Base-by-base conservation (phyloP, 371 early-diverging fungal species). In the Rhizopus microsporus region DNA sequence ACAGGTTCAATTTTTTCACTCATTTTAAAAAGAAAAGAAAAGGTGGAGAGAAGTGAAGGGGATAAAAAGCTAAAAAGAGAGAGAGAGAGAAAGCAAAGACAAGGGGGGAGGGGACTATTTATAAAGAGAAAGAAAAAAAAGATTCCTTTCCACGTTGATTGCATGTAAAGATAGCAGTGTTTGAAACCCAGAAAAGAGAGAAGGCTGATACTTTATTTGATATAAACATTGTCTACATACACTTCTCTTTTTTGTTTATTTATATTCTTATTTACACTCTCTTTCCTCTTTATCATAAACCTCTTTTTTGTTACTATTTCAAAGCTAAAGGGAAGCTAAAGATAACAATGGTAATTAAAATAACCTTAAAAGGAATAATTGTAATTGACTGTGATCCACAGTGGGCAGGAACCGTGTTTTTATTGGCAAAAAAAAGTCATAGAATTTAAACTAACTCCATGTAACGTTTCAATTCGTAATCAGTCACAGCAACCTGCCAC, bases 401-500 rank as follows among this genome's bases (percentile, higher is more conserved):
- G 23, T 23, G 23, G 23, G 23, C 23, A 23, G 23, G 23, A 23
- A 23, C 23, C 23, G 23, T 23, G 23, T 23, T 23, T 23, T 23
- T 23, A 23, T 23, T 23, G 23, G 23, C 23, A 23, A 23, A 23
- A 37, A 9, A 9, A 37, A 37, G 12, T 37, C 7, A 10, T 37
- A 37, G 10, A 10, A 43, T 29, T 38, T 63, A 63, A 34, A 87
- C 68, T 7, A 87, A 67, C 59, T 90, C 91, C 78, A 90, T 77
- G 63, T 91, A 91, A 16, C 91, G 78, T 52, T 79, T 78, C 8
- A 82, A 65, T 67, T 93, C 94, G 85, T 86, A 92, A 48, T 83
- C 81, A 0, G 94, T 92, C 15, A 92, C 91, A 29, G 87, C 81
- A 38, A 71, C 72, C 56, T 87, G 85, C 90, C 91, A 94, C 29